phyloP scores from a whole-genome alignment of 805 yeast genomes.

The Candida caryicola region DNA sequence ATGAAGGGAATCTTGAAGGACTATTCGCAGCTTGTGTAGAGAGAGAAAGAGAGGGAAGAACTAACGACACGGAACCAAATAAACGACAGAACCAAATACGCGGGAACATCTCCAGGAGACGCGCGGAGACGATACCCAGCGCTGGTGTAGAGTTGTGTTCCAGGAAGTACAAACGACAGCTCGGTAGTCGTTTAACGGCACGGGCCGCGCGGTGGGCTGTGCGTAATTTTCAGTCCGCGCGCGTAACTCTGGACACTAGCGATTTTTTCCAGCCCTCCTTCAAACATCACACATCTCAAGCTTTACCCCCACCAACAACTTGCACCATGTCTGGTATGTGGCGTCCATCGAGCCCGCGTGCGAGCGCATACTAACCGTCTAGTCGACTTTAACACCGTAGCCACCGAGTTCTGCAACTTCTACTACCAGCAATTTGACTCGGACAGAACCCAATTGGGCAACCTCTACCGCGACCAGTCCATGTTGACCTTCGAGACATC shows the following conservation, averaged over 20 bases:
- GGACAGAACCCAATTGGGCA: constrained; percentile 89
- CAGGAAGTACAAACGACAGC: no score
- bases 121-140: no score
- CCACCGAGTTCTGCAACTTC: constrained; percentile 84
- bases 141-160: neutral
- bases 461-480: constrained; percentile 92
- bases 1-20: constrained; percentile 95
- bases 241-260: no score
- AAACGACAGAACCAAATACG: no score
- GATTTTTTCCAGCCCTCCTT: no score
- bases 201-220: no score
- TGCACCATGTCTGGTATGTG: constrained; percentile 36
- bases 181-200: no score
- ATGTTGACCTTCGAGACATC: constrained; percentile 96
- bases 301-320: no score
- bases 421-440: constrained; percentile 94
- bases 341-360: neutral
- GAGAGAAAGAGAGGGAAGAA: neutral
- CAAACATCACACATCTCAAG: no score
- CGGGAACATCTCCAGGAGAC: no score
- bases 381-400: constrained; percentile 47
- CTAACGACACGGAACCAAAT: no score
- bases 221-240: no score
- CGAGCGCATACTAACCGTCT: constrained; percentile 7
- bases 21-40: constrained; percentile 47